Conservation (phyloP, 2,329 filamentous ascomycete genomes). For the Cercospora beticola region DNA sequence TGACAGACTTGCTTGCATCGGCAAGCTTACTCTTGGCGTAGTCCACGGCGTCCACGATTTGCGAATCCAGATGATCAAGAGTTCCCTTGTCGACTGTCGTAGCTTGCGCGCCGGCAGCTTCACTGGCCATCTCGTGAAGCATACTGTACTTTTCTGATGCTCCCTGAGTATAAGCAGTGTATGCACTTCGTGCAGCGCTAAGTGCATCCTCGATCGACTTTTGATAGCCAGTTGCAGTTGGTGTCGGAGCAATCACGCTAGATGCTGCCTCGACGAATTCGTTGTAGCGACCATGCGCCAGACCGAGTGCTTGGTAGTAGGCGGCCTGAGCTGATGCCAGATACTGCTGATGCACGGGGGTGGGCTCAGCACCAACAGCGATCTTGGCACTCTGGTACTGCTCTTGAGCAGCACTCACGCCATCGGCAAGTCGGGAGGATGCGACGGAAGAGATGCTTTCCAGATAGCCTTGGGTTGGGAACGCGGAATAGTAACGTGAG, state of each 20-base stretch:
- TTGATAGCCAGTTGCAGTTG: slow-evolving; percentile 61
- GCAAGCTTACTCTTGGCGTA: slow-evolving; percentile 47
- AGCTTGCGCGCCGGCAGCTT: slow-evolving; percentile 14
- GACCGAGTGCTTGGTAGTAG: slow-evolving; percentile 75
- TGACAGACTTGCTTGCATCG: slow-evolving; percentile 47
- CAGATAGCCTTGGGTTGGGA: slow-evolving; percentile 32
- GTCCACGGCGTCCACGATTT: slow-evolving; percentile 35
- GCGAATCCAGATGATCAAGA: slow-evolving; percentile 33
- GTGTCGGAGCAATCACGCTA: slow-evolving; percentile 67
- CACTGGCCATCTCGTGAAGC: slow-evolving; percentile 25
- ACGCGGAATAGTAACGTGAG: slow-evolving; percentile 56
- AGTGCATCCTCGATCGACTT: slow-evolving; percentile 58
- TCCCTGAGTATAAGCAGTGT: slow-evolving; percentile 36
- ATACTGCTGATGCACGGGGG: slow-evolving; percentile 54
- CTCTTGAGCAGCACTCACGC: slow-evolving; percentile 67
- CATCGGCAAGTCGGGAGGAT: slow-evolving; percentile 66
- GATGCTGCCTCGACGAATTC: slow-evolving; percentile 73
- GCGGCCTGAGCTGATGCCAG: slow-evolving; percentile 62
- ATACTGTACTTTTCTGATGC: slow-evolving; percentile 34
- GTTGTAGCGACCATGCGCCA: slow-evolving; percentile 76
- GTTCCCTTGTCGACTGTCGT: slow-evolving; percentile 32
- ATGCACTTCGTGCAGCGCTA: slow-evolving; percentile 54
- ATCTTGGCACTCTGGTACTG: slow-evolving; percentile 69
- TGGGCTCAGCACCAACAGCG: slow-evolving; percentile 63
- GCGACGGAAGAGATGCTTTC: slow-evolving; percentile 62